Percentiles rank a stretch among this genome's conserved stretches.
Evolutionary conservation across 306 rosid genomes (phyloP).

Genomic region (Hippophae tibetana): DNA sequence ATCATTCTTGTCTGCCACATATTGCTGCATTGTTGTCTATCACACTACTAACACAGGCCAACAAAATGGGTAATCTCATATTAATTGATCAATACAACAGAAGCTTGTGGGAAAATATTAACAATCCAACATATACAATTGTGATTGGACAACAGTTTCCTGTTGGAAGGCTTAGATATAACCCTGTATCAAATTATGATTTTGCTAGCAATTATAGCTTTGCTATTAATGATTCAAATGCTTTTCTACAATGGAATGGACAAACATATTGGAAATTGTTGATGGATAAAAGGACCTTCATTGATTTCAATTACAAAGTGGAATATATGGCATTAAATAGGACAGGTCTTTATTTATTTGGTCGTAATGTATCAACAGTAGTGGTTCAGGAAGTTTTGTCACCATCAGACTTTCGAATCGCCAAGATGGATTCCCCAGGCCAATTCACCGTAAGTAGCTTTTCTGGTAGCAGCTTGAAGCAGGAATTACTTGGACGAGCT

Average conservation of each 20-base stretch:
- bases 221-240: constrained; percentile 43
- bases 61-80: constrained; percentile 79
- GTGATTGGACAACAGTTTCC: constrained; percentile 61
- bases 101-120: constrained; percentile 89
- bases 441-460: constrained; percentile 46
- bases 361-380: constrained; percentile 32
- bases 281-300: constrained; percentile 30
- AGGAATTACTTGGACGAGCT: constrained; percentile 54
- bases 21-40: too few species aligned
- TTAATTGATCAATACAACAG: constrained; percentile 50
- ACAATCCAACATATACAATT: constrained; percentile 66
- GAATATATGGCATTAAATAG: constrained; percentile 49
- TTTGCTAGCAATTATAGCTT: constrained; percentile 45
- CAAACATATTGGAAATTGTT: constrained; percentile 82
- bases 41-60: too few species aligned
- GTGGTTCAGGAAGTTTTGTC: constrained; percentile 43
- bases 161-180: constrained; percentile 40
- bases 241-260: constrained; percentile 55
- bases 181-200: constrained; percentile 33
- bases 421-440: constrained; percentile 48
- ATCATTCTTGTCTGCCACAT: too few species aligned
- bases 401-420: constrained; percentile 41
- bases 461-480: constrained; percentile 33
- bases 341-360: constrained; percentile 56
- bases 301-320: constrained; percentile 28